phyloP scores from a whole-genome alignment of 2,329 filamentous ascomycete genomes.

The Aspergillus pseudoterreus region DNA sequence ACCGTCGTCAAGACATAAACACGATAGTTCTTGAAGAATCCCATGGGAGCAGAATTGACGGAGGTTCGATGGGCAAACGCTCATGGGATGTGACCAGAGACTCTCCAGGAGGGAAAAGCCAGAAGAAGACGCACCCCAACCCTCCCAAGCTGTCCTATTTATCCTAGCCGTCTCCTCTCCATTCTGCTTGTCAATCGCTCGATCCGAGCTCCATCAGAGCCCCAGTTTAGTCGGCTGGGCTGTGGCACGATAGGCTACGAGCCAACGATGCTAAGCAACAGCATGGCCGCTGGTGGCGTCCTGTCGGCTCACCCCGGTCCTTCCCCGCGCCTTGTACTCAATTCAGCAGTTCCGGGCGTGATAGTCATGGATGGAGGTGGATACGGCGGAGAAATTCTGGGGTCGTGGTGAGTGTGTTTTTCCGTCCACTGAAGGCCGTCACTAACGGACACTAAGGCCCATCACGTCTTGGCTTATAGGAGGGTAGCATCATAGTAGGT shows the following conservation, averaged over 20 bases:
- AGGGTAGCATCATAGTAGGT: too few species aligned
- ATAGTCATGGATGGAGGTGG: slow-evolving; percentile 1
- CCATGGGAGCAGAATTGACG: slow-evolving; percentile 13
- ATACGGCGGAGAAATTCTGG: slow-evolving; percentile 16
- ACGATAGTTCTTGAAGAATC: slow-evolving; percentile 41
- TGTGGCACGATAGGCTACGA: neutral
- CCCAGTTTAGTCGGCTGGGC: neutral
- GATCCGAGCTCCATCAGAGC: neutral
- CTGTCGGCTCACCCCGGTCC: slow-evolving; percentile 3
- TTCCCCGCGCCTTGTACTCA: slow-evolving; percentile 8
- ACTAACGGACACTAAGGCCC: slow-evolving; percentile 3
- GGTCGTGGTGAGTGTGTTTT: slow-evolving; percentile 9
- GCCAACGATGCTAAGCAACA: slow-evolving; percentile 1
- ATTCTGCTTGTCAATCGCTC: neutral
- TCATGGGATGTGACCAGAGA: slow-evolving; percentile 2
- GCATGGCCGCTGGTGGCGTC: neutral
- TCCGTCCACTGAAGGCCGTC: slow-evolving; percentile 12
- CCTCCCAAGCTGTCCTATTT: neutral
- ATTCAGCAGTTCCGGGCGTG: slow-evolving; percentile 9
- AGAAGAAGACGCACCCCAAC: slow-evolving; percentile 1
- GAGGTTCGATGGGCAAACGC: neutral
- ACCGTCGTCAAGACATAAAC: slow-evolving; percentile 44
- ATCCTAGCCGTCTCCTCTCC: neutral
- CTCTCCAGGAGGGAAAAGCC: slow-evolving; percentile 1
- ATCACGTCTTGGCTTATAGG: neutral